Percentiles rank a stretch among this genome's conserved stretches.
Evolutionary conservation across 78 protist genomes (phyloP).

Genomic region (Diacronema lutheri): DNA sequence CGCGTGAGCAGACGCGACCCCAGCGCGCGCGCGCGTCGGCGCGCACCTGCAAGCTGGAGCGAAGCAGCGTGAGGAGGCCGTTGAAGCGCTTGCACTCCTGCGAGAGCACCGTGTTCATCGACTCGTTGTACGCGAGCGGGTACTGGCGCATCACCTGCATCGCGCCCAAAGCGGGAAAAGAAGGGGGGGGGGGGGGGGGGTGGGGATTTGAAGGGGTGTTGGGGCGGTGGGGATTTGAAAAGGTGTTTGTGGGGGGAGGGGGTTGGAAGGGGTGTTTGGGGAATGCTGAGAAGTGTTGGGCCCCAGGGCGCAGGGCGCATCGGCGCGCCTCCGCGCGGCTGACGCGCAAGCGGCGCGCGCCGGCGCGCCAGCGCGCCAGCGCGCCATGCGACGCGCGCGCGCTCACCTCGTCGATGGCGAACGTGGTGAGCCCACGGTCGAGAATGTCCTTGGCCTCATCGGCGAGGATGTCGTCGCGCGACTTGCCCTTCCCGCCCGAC

Average conservation of each 20-base stretch:
- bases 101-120: constrained; percentile 68
- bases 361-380: no score
- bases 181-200: no score
- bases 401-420: constrained; percentile 28
- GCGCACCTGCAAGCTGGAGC: not conserved
- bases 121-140: constrained; percentile 51
- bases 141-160: not conserved
- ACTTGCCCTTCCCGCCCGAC: constrained; percentile 26
- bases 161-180: no score
- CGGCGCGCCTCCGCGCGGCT: no score
- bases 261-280: not conserved
- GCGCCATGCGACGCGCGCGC: no score
- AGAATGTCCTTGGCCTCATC: constrained; percentile 22
- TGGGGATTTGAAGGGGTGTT: no score
- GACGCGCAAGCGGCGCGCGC: no score
- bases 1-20: no score
- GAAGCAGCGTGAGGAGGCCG: constrained; percentile 47
- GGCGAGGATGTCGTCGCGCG: not conserved
- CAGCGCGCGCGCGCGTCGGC: not conserved
- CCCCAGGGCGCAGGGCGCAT: no score
- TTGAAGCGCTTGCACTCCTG: constrained; percentile 79
- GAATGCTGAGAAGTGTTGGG: no score
- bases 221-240: no score
- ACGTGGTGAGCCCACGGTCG: constrained; percentile 6
- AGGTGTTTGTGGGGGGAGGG: no score